These are phyloP conservation scores for Neofusicoccum kwambonambiense DNA, from an alignment of 2,329 filamentous ascomycete species.

Conservation along the genomic window DNA sequence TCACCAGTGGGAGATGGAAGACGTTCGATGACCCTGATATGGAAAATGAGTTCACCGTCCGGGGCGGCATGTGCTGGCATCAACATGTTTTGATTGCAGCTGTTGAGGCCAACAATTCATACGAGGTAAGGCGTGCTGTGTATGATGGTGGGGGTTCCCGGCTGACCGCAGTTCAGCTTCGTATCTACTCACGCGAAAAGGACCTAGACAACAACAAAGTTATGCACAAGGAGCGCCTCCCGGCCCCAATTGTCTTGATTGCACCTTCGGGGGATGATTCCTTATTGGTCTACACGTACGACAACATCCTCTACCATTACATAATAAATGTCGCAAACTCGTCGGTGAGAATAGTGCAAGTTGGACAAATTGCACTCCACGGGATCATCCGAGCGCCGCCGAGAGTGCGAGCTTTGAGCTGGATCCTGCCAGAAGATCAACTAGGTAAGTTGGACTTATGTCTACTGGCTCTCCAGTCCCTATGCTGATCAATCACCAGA, in stretches of 20 bases:
- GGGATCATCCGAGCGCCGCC: slow-evolving; percentile 93
- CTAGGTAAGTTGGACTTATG: slow-evolving; percentile 53
- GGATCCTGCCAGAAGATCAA: slow-evolving; percentile 91
- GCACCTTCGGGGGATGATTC: slow-evolving; percentile 91
- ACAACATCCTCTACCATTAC: slow-evolving; percentile 93
- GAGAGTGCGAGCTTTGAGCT: slow-evolving; percentile 87
- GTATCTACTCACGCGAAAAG: slow-evolving; percentile 88
- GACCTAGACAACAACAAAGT: slow-evolving; percentile 70
- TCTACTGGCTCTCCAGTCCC: background rate
- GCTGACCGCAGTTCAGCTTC: slow-evolving; percentile 54
- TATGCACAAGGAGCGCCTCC: slow-evolving; percentile 74
- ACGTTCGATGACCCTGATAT: slow-evolving; percentile 77
- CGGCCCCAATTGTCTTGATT: slow-evolving; percentile 84
- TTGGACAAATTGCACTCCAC: slow-evolving; percentile 97
- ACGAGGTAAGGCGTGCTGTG: slow-evolving; percentile 56
- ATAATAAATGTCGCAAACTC: slow-evolving; percentile 72
- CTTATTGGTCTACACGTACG: slow-evolving; percentile 92
- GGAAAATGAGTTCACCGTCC: slow-evolving; percentile 88
- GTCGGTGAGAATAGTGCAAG: slow-evolving; percentile 78
- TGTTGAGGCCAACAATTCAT: slow-evolving; percentile 78
- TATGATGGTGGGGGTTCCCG: background rate
- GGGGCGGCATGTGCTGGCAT: slow-evolving; percentile 98
- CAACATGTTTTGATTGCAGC: slow-evolving; percentile 92
- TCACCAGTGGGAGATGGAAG: slow-evolving; percentile 93
- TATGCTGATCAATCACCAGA: slow-evolving; percentile 40